Evolutionary conservation across 2,329 filamentous ascomycete genomes (phyloP), one percentile per base, ranked within the genome.

Genomic region (Cladosporium sphaerospermum): DNA sequence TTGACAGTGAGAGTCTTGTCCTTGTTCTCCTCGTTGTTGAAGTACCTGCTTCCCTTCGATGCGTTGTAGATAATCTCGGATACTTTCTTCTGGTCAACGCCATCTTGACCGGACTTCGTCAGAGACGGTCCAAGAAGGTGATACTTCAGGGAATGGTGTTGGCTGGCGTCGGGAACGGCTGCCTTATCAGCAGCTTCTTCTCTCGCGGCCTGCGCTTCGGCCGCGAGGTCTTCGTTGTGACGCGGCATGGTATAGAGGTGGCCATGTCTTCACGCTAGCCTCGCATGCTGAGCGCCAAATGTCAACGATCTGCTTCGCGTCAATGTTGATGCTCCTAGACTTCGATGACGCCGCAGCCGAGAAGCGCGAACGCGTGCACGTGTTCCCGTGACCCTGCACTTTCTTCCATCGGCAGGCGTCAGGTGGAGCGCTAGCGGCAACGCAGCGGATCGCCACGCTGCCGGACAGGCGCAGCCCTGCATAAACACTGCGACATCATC

Each of bases 1-100:
- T 95, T 96, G 53, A 84, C 78, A 0, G 92, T 96, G 16, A 97
- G 79, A 42, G 81, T 78, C 63, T 86, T 85, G 73, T 97, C 92
- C 62, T 85, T 86, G 53, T 74, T 78, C 67, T 96, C 86, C 69
- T 99, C 93, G 55, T 91, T 89, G 61, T 86, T 88, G 78, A 97
- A 99, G 74, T 86, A 99, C 68, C 96, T 96, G 60, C 89, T 95
- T 45, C 93, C 93, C 67, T 95, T 96, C 13, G 90, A 96, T 9
- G 91, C 90, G 69, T 95, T 89, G 73, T 96, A 97, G 56, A 99
- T 99, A 61, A 97, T 85, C 62, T 97, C 91, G 2, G 91, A 95
- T 46, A 99, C 90, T 75, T 93, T 95, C 58, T 80, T 80, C 72
- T 97, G 93, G 64, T 99, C 89, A n/a, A 97, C 92, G 13, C 82